Conservation (phyloP, 805 yeast species). For the Wickerhamiella lipophila region DNA sequence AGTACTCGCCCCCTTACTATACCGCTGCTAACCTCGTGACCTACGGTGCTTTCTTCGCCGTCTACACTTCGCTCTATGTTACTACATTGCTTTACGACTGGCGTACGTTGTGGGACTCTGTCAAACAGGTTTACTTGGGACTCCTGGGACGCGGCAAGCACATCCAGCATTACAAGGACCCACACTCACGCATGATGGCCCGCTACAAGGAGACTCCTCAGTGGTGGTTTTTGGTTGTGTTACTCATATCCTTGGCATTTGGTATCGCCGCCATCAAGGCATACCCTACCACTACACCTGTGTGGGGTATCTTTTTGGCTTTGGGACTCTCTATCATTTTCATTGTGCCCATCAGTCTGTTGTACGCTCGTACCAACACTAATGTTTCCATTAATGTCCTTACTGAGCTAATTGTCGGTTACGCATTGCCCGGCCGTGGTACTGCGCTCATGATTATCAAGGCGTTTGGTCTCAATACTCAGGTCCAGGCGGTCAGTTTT, state of each 20-base stretch:
- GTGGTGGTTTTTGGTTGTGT: slow-evolving; percentile 35
- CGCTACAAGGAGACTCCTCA: slow-evolving; percentile 42
- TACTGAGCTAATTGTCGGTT: slow-evolving; percentile 53
- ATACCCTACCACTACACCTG: slow-evolving; percentile 1
- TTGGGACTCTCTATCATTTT: slow-evolving; percentile 43
- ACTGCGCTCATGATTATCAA: slow-evolving; percentile 31
- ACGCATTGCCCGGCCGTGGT: slow-evolving; percentile 37
- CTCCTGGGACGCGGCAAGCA: slow-evolving; percentile 9
- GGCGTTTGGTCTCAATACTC: slow-evolving; percentile 48
- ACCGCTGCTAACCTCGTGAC: slow-evolving; percentile 42
- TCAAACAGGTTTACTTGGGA: slow-evolving; percentile 17
- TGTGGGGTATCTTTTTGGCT: slow-evolving; percentile 49
- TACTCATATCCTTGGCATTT: slow-evolving; percentile 18
- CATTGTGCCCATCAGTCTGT: slow-evolving; percentile 49
- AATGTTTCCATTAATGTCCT: slow-evolving; percentile 47
- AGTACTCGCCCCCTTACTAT: slow-evolving; percentile 46
- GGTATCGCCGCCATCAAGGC: slow-evolving; percentile 3
- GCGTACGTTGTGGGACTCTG: slow-evolving; percentile 21
- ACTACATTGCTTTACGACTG: slow-evolving; percentile 38
- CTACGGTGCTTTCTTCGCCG: slow-evolving; percentile 40
- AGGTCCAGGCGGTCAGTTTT: slow-evolving; percentile 45
- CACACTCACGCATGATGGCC: slow-evolving; percentile 39
- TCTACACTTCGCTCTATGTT: slow-evolving; percentile 40
- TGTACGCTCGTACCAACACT: slow-evolving; percentile 50
- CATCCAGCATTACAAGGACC: slow-evolving; percentile 23